These are phyloP conservation scores for Colletotrichum abscissum DNA, from an alignment of 2,329 filamentous ascomycete species.

Conservation along the genomic window DNA sequence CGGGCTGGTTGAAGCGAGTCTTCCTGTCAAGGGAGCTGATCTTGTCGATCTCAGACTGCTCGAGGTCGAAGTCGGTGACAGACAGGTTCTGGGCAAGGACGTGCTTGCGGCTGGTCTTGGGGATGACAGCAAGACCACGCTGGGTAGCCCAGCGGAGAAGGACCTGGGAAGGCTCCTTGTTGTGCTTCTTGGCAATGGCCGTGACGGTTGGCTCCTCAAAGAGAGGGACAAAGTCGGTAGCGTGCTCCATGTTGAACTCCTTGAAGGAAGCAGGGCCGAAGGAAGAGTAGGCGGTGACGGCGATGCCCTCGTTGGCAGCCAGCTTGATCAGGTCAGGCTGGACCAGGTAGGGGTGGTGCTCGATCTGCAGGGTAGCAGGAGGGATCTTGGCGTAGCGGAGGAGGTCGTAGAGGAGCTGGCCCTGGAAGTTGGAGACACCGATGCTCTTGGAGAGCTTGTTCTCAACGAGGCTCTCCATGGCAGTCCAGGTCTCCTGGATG, in stretches of 20 bases:
- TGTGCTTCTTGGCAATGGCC: slow-evolving; percentile 74
- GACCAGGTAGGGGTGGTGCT: slow-evolving; percentile 90
- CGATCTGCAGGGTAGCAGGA: slow-evolving; percentile 85
- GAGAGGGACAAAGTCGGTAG: slow-evolving; percentile 73
- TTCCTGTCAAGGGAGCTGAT: slow-evolving; percentile 74
- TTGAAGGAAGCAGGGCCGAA: slow-evolving; percentile 85
- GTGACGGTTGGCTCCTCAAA: slow-evolving; percentile 77
- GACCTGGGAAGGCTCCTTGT: slow-evolving; percentile 82
- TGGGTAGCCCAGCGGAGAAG: slow-evolving; percentile 90
- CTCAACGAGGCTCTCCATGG: slow-evolving; percentile 81
- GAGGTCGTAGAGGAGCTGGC: slow-evolving; percentile 80
- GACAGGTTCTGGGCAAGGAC: slow-evolving; percentile 75
- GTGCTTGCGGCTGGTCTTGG: slow-evolving; percentile 72
- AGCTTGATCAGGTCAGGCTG: slow-evolving; percentile 78
- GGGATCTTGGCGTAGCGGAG: slow-evolving; percentile 80
- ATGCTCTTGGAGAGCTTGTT: slow-evolving; percentile 77
- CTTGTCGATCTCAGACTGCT: slow-evolving; percentile 72
- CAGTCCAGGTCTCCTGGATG: slow-evolving; percentile 85
- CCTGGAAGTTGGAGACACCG: slow-evolving; percentile 87
- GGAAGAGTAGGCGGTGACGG: slow-evolving; percentile 85
- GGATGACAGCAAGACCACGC: slow-evolving; percentile 83
- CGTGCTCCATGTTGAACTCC: slow-evolving; percentile 79
- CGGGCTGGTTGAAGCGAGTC: slow-evolving; percentile 82
- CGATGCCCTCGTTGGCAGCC: slow-evolving; percentile 76
- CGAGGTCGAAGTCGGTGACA: slow-evolving; percentile 73